Conservation (phyloP, 148 eudicot genomes). For the Gaultheria prostrata region DNA sequence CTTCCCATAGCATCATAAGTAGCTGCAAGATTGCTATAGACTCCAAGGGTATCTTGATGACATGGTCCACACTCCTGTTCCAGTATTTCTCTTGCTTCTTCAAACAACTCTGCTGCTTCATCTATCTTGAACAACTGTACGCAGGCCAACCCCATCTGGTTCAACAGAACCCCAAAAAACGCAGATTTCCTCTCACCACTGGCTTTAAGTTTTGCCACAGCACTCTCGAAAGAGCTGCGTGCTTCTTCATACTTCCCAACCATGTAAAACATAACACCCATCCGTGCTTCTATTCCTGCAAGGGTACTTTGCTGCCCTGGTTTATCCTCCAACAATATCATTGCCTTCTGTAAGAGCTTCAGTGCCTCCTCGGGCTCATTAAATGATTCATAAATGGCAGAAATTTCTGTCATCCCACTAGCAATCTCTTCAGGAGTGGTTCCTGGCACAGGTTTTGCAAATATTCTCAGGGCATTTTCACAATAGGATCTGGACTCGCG, state of each 20-base stretch:
- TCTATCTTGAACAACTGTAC: conserved; percentile 92
- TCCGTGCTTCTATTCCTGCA: conserved; percentile 90
- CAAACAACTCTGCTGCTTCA: conserved; percentile 94
- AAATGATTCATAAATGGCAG: conserved; percentile 86
- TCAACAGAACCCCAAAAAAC: conserved; percentile 87
- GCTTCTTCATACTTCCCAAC: conserved; percentile 81
- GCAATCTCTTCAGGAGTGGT: conserved; percentile 86
- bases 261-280: conserved; percentile 92
- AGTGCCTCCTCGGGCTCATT: conserved; percentile 92
- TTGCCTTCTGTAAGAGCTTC: conserved; percentile 74
- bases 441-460: conserved; percentile 97
- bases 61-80: conserved; percentile 96
- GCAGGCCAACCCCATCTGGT: conserved; percentile 96
- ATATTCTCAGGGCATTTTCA: conserved; percentile 91
- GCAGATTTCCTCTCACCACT: conserved; percentile 94
- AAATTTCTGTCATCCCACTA: conserved; percentile 79
- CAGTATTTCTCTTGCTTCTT: conserved; percentile 90
- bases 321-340: conserved; percentile 80
- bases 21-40: conserved; percentile 98
- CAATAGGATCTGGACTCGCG: conserved; percentile 94
- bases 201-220: conserved; percentile 74
- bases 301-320: conserved; percentile 88
- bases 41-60: conserved; percentile 95
- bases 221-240: conserved; percentile 63
- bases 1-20: conserved; percentile 99